Evolutionary conservation across 352 stramenopile genomes (phyloP), one percentile per base, ranked within the genome.

Genomic region (Phytophthora megakarya): DNA sequence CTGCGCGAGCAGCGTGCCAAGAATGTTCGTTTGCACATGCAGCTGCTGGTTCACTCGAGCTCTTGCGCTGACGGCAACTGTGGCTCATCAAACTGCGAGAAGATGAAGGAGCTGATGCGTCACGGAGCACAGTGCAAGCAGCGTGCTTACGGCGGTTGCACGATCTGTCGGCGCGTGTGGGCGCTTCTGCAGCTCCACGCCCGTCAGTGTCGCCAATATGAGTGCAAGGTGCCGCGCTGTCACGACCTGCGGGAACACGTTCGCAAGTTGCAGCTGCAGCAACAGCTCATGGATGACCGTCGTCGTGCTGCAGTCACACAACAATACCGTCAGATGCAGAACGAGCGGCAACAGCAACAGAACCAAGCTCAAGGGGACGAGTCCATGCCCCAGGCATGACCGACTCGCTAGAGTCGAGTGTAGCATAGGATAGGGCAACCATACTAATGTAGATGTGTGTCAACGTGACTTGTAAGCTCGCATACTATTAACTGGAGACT

Each of bases 31-130:
- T 76, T 99, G 23, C 97, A 99, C 78, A 99, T 99, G 97, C 96
- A 98, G 74, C 80, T 99, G 47, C 76, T 99, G n/a, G 83, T 97
- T 61, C 97, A 99, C 77, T 96, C 97, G 33, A 98, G 94, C 40
- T 97, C 86, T 15, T 99, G 97, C 65, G 80, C 72, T 6, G 89
- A 97, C 38, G 72, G 86, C 30, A 96, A 96, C 37, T 99, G 97
- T 70, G 85, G 90, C 22, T 98, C 93, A 37, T 92, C 87, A 10
- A 99, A 99, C 76, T 99, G 97, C 84, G 91, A 92, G 44, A 99
- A 98, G 82, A 99, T 99, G 97, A 99, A 99, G 80, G 88, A 98
- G 65, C 75, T 99, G 18, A 92, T 99, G 73, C 96, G 96, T 26
- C 97, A 99, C 68, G 95, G 93, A 43, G 74, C 86, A n/a, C 85